Evolutionary conservation across 2,329 filamentous ascomycete genomes (phyloP).

Genomic region (Xylariaceae sp.): DNA sequence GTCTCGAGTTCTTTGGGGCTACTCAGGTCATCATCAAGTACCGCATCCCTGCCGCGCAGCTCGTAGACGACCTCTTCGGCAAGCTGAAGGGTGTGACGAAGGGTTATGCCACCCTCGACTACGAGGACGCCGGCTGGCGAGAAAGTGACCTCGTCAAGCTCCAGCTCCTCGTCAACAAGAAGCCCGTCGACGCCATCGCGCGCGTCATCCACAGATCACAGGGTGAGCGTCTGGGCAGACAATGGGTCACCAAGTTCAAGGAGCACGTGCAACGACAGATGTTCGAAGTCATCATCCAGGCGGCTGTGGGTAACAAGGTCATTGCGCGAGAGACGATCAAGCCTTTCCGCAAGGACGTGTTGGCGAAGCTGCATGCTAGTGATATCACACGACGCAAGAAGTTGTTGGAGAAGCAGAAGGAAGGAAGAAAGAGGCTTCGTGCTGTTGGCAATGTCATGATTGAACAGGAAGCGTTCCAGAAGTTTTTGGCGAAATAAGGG

Average conservation of each 20-base stretch:
- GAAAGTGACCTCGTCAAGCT: slow-evolving; percentile 78
- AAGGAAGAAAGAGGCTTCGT: slow-evolving; percentile 80
- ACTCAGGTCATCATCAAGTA: slow-evolving; percentile 95
- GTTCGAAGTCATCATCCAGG: slow-evolving; percentile 96
- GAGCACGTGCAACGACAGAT: slow-evolving; percentile 94
- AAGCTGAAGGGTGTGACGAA: slow-evolving; percentile 92
- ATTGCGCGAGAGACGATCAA: slow-evolving; percentile 93
- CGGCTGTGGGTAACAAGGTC: slow-evolving; percentile 73
- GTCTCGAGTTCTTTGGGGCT: slow-evolving; percentile 83
- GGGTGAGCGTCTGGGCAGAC: slow-evolving; percentile 70
- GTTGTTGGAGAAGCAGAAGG: slow-evolving; percentile 93
- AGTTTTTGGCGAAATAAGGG: slow-evolving; percentile 72
- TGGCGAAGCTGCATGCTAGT: slow-evolving; percentile 86
- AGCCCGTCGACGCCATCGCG: slow-evolving; percentile 89
- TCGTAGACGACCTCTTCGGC: slow-evolving; percentile 96
- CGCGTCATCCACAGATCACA: slow-evolving; percentile 81
- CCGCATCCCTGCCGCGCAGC: slow-evolving; percentile 75
- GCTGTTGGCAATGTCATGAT: slow-evolving; percentile 90
- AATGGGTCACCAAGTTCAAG: slow-evolving; percentile 95
- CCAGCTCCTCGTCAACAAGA: slow-evolving; percentile 88
- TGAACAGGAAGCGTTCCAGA: slow-evolving; percentile 91
- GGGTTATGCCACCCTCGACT: slow-evolving; percentile 92
- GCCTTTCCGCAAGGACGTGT: slow-evolving; percentile 91
- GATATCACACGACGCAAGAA: slow-evolving; percentile 80
- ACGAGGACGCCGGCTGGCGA: slow-evolving; percentile 90